Conservation (phyloP, 1,284 basidiomycete species). For the Moesziomyces globuligerus region DNA sequence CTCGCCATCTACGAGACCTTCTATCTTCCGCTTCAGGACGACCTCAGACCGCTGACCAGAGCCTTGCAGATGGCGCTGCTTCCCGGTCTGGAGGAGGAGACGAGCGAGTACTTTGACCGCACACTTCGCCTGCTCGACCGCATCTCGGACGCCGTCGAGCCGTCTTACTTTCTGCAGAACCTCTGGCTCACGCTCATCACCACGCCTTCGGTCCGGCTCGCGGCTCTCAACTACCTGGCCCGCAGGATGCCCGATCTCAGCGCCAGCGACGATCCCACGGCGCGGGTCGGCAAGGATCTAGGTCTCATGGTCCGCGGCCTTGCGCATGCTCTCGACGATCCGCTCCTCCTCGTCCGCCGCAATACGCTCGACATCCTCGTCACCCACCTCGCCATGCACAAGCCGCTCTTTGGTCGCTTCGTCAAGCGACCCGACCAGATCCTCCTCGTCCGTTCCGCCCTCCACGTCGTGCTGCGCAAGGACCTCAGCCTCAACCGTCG, state of each 20-base stretch:
- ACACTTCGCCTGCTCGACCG: constrained; percentile 84
- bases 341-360: constrained; percentile 72
- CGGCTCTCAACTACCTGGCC: constrained; percentile 86
- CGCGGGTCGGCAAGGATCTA: constrained; percentile 75
- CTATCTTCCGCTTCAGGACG: constrained; percentile 84
- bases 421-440: constrained; percentile 44
- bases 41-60: constrained; percentile 88
- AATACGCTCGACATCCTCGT: constrained; percentile 61
- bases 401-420: constrained; percentile 30
- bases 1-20: constrained; percentile 57
- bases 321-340: constrained; percentile 84
- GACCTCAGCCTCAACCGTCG: constrained; percentile 93
- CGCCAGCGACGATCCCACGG: constrained; percentile 25
- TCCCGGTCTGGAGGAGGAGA: constrained; percentile 70
- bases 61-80: constrained; percentile 91
- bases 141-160: constrained; percentile 76
- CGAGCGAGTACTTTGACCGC: constrained; percentile 82
- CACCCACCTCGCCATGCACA: constrained; percentile 50
- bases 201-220: constrained; percentile 83
- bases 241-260: constrained; percentile 75
- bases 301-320: constrained; percentile 93
- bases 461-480: constrained; percentile 74
- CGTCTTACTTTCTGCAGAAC: constrained; percentile 91
- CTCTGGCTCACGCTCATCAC: constrained; percentile 93
- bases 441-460: constrained; percentile 53